Base-by-base conservation (phyloP, 2,329 filamentous ascomycete species). In the Aureobasidium sp. region DNA sequence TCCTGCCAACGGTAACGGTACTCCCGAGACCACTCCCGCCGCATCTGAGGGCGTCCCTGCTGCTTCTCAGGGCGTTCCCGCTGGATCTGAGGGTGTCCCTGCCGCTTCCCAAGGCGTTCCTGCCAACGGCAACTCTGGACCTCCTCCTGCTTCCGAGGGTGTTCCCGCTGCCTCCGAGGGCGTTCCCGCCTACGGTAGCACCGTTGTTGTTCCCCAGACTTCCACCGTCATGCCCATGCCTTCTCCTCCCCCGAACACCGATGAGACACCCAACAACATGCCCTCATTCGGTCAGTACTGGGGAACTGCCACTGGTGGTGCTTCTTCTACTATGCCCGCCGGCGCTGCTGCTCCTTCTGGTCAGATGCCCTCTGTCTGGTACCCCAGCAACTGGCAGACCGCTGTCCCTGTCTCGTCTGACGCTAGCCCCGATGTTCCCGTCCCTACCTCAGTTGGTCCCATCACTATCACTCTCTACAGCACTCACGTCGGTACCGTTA, bases 401-500 rank as follows among this genome's bases (percentile, higher is more conserved):
- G 49, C 42, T 8, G 34, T 25, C 13, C 30, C 49, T 32, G 21
- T 11, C 21, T 50, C 41, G 14, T 53, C 47, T 11, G 49, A 44
- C 5, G 44, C 29, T 21, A 54, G 47, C 27, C 49, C 60, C 14
- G 45, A 44, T 8, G 29, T 5, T 25, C 13, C 36, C 3, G 47
- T 36, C 8, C 50, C 61, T 44, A 59, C 37, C 3, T 51, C 61
- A 9, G 51, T 44, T 45, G 29, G 41, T 6, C 53, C 55, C 51
- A 41, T n/a, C 57, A 65, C 63, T 36, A 27, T 65, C 27, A 65
- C 63, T 37, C 51, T 62, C 32, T 65, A 63, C 59, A 55, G 45
- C 59, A 63, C 61, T 29, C 44, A 49, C 5, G 41, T 63, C 14
- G 61, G 44, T 42, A 65, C 63, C 59, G 27, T 65, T 29, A 65